Conservation (phyloP, 192 early-diverging fungal genomes). For the Coemansia sp. region DNA sequence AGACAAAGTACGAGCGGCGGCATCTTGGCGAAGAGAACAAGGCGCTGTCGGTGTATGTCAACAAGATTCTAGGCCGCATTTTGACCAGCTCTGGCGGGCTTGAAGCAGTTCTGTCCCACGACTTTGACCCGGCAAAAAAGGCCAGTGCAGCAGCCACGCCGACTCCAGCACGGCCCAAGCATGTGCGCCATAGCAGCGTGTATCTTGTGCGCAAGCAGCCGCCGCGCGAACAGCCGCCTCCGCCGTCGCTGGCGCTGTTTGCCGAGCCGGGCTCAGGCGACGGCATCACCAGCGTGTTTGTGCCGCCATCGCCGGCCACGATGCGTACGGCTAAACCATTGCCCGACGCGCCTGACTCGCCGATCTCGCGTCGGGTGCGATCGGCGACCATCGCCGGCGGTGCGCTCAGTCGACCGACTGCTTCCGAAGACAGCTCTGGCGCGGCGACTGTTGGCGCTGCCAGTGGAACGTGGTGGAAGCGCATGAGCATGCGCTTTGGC, state of each 20-base stretch:
- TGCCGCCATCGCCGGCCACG: conserved; percentile 40
- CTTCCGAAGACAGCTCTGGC: conserved; percentile 3
- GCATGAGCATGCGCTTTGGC: conserved; percentile 39
- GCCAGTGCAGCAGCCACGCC: neutral
- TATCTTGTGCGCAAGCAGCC: conserved; percentile 21
- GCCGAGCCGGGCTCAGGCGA: conserved; percentile 43
- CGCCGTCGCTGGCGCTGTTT: conserved; percentile 9
- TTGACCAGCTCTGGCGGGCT: conserved; percentile 58
- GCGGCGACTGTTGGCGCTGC: conserved; percentile 23
- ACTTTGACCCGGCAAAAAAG: conserved; percentile 31
- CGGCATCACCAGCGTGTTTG: conserved; percentile 52
- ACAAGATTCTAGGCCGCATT: conserved; percentile 76
- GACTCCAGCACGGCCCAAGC: conserved; percentile 1
- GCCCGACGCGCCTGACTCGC: conserved; percentile 17
- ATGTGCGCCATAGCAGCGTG: conserved; percentile 8
- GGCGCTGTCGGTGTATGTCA: conserved; percentile 68
- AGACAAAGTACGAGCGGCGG: conserved; percentile 61
- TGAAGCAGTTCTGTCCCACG: conserved; percentile 50
- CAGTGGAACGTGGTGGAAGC: conserved; percentile 48
- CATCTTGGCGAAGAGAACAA: conserved; percentile 66
- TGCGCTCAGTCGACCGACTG: conserved; percentile 9
- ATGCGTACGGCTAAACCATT: conserved; percentile 6
- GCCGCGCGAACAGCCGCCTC: conserved; percentile 7
- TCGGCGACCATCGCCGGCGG: conserved; percentile 43
- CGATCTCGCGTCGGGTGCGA: conserved; percentile 35